Percentiles rank a stretch among this genome's conserved stretches.
These are phyloP conservation scores for Effrenium voratum DNA, from an alignment of 73 alveolate genomes.

Conservation along the genomic window DNA sequence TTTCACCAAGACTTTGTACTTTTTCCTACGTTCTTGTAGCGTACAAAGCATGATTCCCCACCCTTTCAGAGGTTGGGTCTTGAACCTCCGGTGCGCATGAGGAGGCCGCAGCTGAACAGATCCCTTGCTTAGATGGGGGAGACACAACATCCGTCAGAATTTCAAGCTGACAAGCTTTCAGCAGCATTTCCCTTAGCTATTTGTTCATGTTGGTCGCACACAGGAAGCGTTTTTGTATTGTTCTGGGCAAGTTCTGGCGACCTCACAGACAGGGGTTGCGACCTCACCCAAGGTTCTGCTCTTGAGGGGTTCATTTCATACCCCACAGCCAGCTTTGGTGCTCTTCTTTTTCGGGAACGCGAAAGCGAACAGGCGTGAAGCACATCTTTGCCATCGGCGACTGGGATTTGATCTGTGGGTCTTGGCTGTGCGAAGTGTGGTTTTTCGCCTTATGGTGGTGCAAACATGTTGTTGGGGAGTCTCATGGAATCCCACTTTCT, in stretches of 20 bases:
- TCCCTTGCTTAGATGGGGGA: too few species aligned
- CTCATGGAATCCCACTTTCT: not conserved
- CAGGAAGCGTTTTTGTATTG: not conserved
- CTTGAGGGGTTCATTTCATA: not conserved
- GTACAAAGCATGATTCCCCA: too few species aligned
- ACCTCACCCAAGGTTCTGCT: not conserved
- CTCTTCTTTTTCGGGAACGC: not conserved
- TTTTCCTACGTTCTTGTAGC: too few species aligned
- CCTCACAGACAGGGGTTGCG: not conserved
- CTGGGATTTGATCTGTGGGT: not conserved
- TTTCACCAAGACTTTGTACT: too few species aligned
- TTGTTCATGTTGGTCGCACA: not conserved
- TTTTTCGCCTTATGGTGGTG: not conserved
- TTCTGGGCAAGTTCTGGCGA: not conserved
- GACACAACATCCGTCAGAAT: too few species aligned
- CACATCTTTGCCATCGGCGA: conserved; percentile 79
- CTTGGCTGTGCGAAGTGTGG: not conserved
- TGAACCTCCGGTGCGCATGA: too few species aligned
- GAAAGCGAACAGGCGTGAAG: not conserved
- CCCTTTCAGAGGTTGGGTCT: too few species aligned
- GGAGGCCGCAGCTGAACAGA: too few species aligned
- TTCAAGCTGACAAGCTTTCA: too few species aligned
- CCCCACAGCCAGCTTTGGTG: not conserved
- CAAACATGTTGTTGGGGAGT: not conserved
- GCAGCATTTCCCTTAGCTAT: not conserved